Evolutionary conservation across 192 early-diverging fungal species (phyloP).

Genomic region (Allomyces arbusculus): DNA sequence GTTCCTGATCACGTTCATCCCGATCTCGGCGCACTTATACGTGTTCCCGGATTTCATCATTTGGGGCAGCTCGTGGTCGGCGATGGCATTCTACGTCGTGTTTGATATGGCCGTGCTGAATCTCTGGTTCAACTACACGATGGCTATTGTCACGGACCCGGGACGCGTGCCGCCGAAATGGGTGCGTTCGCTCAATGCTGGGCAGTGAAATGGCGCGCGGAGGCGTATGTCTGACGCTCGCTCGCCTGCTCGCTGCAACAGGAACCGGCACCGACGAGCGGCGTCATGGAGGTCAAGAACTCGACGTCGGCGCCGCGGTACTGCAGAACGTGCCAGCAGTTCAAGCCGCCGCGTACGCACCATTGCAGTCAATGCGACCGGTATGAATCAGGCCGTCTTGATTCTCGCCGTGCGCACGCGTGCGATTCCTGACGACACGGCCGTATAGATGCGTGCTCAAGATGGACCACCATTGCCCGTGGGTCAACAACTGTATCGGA

Average conservation of each 20-base stretch:
- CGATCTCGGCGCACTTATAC: constrained; percentile 36
- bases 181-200: constrained; percentile 7
- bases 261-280: constrained; percentile 17
- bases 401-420: too few species aligned
- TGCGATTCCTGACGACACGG: neutral
- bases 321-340: constrained; percentile 33
- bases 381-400: neutral
- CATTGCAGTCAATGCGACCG: constrained; percentile 53
- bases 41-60: constrained; percentile 35
- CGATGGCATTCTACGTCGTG: constrained; percentile 30
- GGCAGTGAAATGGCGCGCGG: neutral
- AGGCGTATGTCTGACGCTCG: too few species aligned
- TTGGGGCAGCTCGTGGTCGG: constrained; percentile 14
- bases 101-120: constrained; percentile 60
- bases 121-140: constrained; percentile 73
- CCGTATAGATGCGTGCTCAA: constrained; percentile 42
- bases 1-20: constrained; percentile 35
- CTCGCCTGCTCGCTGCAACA: constrained; percentile 2
- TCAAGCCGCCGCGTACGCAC: constrained; percentile 61
- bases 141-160: constrained; percentile 53
- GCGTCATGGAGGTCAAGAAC: constrained; percentile 40
- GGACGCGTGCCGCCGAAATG: constrained; percentile 50
- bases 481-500: constrained; percentile 75
- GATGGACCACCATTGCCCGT: constrained; percentile 74
- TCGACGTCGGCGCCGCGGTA: constrained; percentile 44